Evolutionary conservation across 495 filamentous ascomycete genomes (phyloP).

Genomic region (Penicillium simplicissimum): DNA sequence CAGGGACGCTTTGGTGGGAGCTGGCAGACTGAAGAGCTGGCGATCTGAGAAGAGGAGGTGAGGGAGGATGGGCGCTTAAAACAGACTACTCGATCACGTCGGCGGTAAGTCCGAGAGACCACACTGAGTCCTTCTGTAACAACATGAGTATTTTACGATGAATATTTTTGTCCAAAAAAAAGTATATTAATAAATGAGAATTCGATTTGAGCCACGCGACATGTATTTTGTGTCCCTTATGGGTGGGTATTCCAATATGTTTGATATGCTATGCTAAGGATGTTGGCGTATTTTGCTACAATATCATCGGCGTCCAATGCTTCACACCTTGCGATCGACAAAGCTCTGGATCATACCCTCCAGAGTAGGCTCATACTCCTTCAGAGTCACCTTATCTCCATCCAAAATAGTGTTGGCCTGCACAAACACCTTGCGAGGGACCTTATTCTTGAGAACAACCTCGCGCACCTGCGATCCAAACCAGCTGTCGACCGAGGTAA

Average conservation of each 20-base stretch:
- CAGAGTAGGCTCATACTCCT: constrained; percentile 84
- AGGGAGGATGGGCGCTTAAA: constrained; percentile 23
- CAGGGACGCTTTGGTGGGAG: background rate
- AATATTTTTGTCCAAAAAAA: too few species aligned
- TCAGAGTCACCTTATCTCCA: constrained; percentile 73
- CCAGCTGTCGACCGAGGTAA: constrained; percentile 79
- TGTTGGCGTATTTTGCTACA: background rate
- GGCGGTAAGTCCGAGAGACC: constrained; percentile 18
- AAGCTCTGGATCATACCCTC: constrained; percentile 91
- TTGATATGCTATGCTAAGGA: background rate
- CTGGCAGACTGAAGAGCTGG: background rate
- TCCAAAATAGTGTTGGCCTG: constrained; percentile 84
- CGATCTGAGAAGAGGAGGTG: constrained; percentile 16
- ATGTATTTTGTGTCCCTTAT: background rate
- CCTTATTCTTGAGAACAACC: constrained; percentile 81
- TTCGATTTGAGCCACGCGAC: too few species aligned
- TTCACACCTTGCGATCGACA: constrained; percentile 70
- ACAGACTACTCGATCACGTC: constrained; percentile 19
- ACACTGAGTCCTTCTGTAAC: background rate
- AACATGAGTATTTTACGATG: background rate
- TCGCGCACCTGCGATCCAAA: constrained; percentile 75
- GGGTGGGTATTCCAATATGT: background rate
- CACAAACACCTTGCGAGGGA: constrained; percentile 93
- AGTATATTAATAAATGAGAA: too few species aligned
- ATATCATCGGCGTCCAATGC: background rate